Evolutionary conservation across 225 moss, liverwort and hornwort species (phyloP), one percentile per base, ranked within the genome.

Genomic region (Takakia lepidozioides): DNA sequence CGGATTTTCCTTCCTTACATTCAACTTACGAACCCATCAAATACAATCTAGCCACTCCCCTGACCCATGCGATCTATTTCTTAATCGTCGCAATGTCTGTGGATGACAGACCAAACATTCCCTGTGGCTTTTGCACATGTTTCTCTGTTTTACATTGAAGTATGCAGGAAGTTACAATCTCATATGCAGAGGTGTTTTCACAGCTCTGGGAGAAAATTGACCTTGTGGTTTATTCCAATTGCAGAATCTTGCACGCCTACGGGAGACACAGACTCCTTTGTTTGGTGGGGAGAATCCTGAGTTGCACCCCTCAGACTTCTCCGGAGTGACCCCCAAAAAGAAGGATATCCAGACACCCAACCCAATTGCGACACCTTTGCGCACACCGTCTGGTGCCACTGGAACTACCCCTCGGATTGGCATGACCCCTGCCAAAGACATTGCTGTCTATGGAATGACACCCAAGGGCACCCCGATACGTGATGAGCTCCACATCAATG

Each of bases 211-310:
- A n/a, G n/a, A n/a, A n/a, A n/a, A n/a, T n/a, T n/a, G n/a, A n/a
- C n/a, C n/a, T n/a, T n/a, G n/a, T n/a, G n/a, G n/a, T n/a, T n/a
- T n/a, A n/a, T n/a, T 32, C 32, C 20, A 3, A 10, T 24, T 3
- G 2, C 74, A 80, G 76, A 92, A 92, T 58, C 88, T 92, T 48
- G 87, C 92, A 37, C 80, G 92, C 41, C 70, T 88, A 11, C 82
- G 88, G 47, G 85, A 78, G 49, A 92, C 88, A 32, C 92, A 88
- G 66, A 92, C 92, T 50, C 92, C 92, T 41, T 57, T 92, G 18
- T 88, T 88, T 58, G 92, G 92, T 46, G 92, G 92, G 41, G 88
- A 83, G 47, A 92, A 92, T 54, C 92, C 88, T 28, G 92, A 92
- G 8, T 58, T 92, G 56, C 71, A 92, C 64, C 92, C 92, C 29